Evolutionary conservation across 148 eudicot genomes (phyloP), one percentile per base, ranked within the genome.

Genomic region (Amaranthus hypochondriacus): DNA sequence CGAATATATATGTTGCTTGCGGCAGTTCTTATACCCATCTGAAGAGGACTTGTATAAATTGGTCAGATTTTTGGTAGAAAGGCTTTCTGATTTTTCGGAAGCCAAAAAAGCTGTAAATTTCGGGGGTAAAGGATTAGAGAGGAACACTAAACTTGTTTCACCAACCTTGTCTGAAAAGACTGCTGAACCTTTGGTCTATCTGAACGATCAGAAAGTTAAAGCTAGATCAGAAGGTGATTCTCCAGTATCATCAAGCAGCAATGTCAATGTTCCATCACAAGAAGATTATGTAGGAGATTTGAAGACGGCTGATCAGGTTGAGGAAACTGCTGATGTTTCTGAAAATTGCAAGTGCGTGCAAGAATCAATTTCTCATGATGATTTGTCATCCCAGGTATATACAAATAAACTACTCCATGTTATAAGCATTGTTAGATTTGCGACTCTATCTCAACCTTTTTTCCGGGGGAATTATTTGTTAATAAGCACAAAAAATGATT

Each of bases 11-110:
- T 81, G 71, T 81, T 87, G 82, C 81, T 76, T 83, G 70, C 70
- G 86, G 84, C 87, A 86, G 94, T 86, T 88, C 77, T 79, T 83
- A 63, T 83, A 87, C 75, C 89, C 88, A 56, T 83, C 91, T 15
- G 86, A 90, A 83, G 88, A 87, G 62, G 83, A 84, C 80, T 72
- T 80, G 75, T 80, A 83, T 69, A 85, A 83, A 73, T 79, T 84
- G 83, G 82, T 81, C 73, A 75, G 86, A 55, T 84, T 87, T 82
- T 85, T 84, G 70, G 86, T 82, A 63, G 84, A 71, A 77, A 84
- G 74, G 85, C 87, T 85, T n/a, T 86, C 89, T 77, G 81, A 75
- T 77, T 80, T 80, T 56, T 78, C 76, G 10, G 75, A 75, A 77
- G 69, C 59, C 71, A 75, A 64, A 60, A 73, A 69, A 68, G 59